Percentiles rank a stretch among this genome's conserved stretches.
Evolutionary conservation across 768 basidiomycete genomes (phyloP).

Genomic region (Lactifluus volemus): DNA sequence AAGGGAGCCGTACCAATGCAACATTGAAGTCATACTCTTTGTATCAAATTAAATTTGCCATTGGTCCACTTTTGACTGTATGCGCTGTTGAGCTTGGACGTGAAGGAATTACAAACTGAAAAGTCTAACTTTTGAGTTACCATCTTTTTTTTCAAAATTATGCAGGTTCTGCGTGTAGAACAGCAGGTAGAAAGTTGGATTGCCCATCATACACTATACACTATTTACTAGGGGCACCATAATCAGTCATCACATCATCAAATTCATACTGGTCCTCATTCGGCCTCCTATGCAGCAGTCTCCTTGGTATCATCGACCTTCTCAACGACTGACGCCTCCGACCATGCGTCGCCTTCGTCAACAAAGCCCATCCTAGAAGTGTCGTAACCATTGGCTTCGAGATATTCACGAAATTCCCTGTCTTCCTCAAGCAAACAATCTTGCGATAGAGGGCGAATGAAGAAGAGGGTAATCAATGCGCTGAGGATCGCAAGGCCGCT

Average conservation of each 20-base stretch:
- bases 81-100: neutral
- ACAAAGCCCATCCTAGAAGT: constrained; percentile 59
- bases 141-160: neutral
- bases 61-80: neutral
- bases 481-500: constrained; percentile 75
- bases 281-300: neutral
- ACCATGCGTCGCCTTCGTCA: constrained; percentile 22
- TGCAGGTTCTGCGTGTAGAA: neutral
- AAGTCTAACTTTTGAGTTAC: neutral
- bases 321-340: constrained; percentile 14
- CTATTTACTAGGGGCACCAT: neutral
- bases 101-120: neutral
- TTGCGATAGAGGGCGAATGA: constrained; percentile 62
- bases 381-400: constrained; percentile 74
- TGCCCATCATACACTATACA: neutral
- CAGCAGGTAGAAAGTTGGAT: neutral
- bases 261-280: neutral
- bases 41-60: neutral
- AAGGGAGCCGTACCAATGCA: constrained; percentile 30
- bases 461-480: constrained; percentile 61
- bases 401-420: constrained; percentile 69
- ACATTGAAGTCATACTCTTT: constrained; percentile 6
- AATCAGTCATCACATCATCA: neutral
- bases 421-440: constrained; percentile 82
- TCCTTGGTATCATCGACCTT: constrained; percentile 13